Conservation (phyloP, 2,329 filamentous ascomycete genomes). For the Lecanosticta acicola region DNA sequence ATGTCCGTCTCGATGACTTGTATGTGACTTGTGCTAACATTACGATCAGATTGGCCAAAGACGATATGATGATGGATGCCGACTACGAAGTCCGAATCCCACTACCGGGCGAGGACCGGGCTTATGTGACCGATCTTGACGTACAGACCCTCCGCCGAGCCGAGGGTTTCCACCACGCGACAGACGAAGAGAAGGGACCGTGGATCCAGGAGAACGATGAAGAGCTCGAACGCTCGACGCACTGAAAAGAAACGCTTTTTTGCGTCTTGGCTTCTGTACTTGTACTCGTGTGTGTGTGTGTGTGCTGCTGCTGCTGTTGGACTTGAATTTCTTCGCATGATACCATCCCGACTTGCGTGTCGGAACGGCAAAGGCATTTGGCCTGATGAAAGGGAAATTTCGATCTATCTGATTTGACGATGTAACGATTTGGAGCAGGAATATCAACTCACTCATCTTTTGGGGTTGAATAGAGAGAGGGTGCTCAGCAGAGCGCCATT, state of each 20-base stretch:
- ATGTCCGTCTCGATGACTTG: neutral
- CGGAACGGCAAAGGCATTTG: neutral
- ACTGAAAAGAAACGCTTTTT: constrained; percentile 4
- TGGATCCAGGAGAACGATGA: constrained; percentile 68
- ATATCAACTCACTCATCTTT: neutral
- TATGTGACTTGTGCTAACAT: neutral
- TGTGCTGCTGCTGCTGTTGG: neutral
- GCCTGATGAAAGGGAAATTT: neutral
- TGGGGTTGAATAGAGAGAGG: neutral
- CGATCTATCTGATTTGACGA: no score
- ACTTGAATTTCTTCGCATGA: constrained; percentile 4
- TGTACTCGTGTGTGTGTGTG: constrained; percentile 1
- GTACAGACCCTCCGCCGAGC: constrained; percentile 82
- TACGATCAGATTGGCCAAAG: constrained; percentile 68
- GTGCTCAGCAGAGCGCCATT: no score
- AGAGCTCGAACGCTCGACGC: constrained; percentile 56
- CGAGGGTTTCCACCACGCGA: constrained; percentile 74
- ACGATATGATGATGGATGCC: constrained; percentile 97
- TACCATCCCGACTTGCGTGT: constrained; percentile 3
- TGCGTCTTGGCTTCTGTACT: constrained; percentile 1
- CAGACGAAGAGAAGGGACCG: constrained; percentile 78
- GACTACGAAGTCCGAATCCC: constrained; percentile 89
- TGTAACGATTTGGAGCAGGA: neutral
- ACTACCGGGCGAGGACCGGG: constrained; percentile 60
- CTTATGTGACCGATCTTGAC: constrained; percentile 87